A percentile compares a stretch with the other conserved stretches of the same genome.
Conservation (phyloP, 306 rosid genomes). For the Cicer bijugum region DNA sequence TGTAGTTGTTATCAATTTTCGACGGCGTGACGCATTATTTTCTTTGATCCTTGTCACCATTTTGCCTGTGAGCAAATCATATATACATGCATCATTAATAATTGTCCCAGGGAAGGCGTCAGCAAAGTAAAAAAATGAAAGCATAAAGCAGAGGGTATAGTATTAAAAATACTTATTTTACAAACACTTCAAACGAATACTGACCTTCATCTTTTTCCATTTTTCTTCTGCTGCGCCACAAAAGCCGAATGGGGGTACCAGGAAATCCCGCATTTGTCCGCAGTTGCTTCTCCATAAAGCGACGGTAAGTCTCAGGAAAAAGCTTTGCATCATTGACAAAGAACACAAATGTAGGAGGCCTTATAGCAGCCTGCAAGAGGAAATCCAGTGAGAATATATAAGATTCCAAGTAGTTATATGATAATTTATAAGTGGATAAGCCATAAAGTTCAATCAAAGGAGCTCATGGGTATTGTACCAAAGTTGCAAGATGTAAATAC, state of each 20-base stretch:
- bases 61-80: slow-evolving; percentile 60
- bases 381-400: slow-evolving; percentile 20
- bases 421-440: neutral
- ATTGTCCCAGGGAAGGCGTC: neutral
- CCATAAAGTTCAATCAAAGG: slow-evolving; percentile 3
- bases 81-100: slow-evolving; percentile 15
- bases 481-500: slow-evolving; percentile 46
- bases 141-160: neutral
- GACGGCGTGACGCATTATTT: slow-evolving; percentile 48
- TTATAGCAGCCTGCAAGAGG: slow-evolving; percentile 84
- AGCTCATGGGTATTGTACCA: slow-evolving; percentile 15
- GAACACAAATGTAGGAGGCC: slow-evolving; percentile 96
- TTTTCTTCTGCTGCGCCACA: slow-evolving; percentile 88
- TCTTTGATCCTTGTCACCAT: slow-evolving; percentile 49
- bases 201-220: slow-evolving; percentile 71
- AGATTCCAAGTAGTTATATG: neutral
- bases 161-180: slow-evolving; percentile 12
- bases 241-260: slow-evolving; percentile 88
- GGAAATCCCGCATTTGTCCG: slow-evolving; percentile 86
- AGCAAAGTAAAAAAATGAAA: neutral
- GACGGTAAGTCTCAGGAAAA: slow-evolving; percentile 83
- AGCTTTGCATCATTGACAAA: slow-evolving; percentile 94
- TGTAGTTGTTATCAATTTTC: slow-evolving; percentile 47
- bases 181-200: slow-evolving; percentile 40
- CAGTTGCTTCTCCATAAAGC: slow-evolving; percentile 90